These are phyloP conservation scores for Blastocystis sp. DNA, from an alignment of 352 stramenopile genomes.

Conservation along the genomic window DNA sequence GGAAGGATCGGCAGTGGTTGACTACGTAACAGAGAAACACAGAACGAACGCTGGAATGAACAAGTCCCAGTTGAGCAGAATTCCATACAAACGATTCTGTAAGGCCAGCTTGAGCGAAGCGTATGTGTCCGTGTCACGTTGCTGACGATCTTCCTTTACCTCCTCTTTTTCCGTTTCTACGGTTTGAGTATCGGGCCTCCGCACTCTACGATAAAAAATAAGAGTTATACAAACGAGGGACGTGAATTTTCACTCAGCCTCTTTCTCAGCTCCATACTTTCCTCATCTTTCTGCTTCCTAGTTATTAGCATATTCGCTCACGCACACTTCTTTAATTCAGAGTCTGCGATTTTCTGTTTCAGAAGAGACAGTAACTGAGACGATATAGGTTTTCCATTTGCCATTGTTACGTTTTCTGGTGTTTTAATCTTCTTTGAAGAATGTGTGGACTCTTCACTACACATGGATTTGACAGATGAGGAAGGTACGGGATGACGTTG, in stretches of 20 bases:
- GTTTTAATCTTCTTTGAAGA: not conserved
- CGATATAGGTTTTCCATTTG: conserved; percentile 29
- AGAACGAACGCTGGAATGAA: not conserved
- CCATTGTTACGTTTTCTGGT: not conserved
- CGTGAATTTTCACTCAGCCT: not conserved
- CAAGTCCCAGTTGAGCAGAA: conserved; percentile 49
- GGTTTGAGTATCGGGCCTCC: not conserved
- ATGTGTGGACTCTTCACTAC: not conserved
- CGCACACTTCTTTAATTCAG: not conserved
- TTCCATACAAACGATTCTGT: conserved; percentile 17
- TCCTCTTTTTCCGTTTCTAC: not conserved
- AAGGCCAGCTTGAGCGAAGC: conserved; percentile 6
- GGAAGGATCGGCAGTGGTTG: conserved; percentile 8
- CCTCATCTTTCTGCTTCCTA: not conserved
- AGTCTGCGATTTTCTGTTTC: conserved; percentile 27
- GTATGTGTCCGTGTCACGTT: not conserved
- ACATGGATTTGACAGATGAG: not conserved
- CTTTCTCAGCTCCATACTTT: not conserved
- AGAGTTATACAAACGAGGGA: not conserved
- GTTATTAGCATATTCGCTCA: not conserved
- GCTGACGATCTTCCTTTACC: not conserved
- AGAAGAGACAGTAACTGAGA: not conserved
- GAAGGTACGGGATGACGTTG: not conserved
- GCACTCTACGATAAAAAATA: not conserved
- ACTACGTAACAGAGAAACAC: not conserved